phyloP scores from a whole-genome alignment of 345 rosid species.

The Capsella bursapastoris region DNA sequence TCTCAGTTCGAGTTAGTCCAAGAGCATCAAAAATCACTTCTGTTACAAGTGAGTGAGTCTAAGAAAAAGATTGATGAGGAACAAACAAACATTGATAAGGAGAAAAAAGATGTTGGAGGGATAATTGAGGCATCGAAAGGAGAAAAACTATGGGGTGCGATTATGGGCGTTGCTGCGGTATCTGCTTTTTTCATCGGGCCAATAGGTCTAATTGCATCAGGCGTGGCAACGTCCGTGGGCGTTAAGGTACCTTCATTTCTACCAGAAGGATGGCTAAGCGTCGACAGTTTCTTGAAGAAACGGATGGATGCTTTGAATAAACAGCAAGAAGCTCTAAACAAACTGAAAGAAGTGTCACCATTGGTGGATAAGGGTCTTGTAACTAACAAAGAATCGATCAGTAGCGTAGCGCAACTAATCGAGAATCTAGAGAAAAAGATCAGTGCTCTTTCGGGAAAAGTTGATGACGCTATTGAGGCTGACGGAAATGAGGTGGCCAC shows the following conservation, averaged over 20 bases:
- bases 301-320: neutral
- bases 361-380: neutral
- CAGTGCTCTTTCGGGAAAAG: neutral
- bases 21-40: no score
- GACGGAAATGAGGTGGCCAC: neutral
- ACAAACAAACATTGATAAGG: no score
- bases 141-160: neutral
- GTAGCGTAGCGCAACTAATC: neutral
- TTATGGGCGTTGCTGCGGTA: neutral
- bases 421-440: neutral
- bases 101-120: no score
- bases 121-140: no score
- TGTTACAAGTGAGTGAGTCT: no score
- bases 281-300: neutral
- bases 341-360: neutral
- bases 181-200: no score
- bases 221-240: neutral
- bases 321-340: neutral
- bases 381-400: neutral
- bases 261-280: neutral
- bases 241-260: accelerated
- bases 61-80: no score
- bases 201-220: neutral
- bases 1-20: no score
- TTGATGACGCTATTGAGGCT: neutral